These are phyloP conservation scores for Anisodus tanguticus DNA, from an alignment of 257 asterid species.

Conservation along the genomic window DNA sequence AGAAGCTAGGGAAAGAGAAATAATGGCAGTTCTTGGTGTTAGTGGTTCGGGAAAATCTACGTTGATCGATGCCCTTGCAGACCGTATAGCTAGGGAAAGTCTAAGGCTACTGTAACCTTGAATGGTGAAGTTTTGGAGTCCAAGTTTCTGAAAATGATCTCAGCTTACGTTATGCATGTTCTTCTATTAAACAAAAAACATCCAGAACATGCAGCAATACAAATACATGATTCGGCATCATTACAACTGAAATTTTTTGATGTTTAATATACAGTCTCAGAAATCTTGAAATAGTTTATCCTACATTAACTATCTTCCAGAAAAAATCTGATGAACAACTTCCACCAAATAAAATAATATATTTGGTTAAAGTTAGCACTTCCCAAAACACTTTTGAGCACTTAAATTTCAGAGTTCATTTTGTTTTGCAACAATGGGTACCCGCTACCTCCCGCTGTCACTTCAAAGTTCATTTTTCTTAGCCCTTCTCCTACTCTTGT, in stretches of 20 bases:
- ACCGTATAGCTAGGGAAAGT: slow-evolving; percentile 57
- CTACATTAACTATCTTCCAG: neutral
- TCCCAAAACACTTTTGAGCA: neutral
- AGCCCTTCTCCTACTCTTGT: slow-evolving; percentile 85
- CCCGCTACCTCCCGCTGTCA: too few species aligned
- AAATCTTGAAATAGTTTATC: too few species aligned
- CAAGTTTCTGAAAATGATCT: slow-evolving; percentile 55
- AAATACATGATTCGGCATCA: neutral
- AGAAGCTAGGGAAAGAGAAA: slow-evolving; percentile 63
- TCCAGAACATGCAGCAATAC: neutral
- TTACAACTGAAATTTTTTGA: neutral
- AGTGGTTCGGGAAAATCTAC: slow-evolving; percentile 73
- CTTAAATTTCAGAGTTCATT: neutral
- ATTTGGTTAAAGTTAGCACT: neutral
- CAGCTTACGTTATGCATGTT: slow-evolving; percentile 69
- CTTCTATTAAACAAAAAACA: neutral
- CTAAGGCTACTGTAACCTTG: slow-evolving; percentile 52
- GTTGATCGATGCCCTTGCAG: slow-evolving; percentile 59
- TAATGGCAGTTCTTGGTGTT: slow-evolving; percentile 67
- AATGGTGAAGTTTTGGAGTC: slow-evolving; percentile 58
- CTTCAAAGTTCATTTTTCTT: slow-evolving; percentile 56
- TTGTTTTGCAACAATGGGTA: too few species aligned
- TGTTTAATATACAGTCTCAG: neutral
- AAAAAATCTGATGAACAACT: neutral
- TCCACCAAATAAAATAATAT: neutral